phyloP scores from a whole-genome alignment of 345 rosid species.

The Eucalyptus regnans region DNA sequence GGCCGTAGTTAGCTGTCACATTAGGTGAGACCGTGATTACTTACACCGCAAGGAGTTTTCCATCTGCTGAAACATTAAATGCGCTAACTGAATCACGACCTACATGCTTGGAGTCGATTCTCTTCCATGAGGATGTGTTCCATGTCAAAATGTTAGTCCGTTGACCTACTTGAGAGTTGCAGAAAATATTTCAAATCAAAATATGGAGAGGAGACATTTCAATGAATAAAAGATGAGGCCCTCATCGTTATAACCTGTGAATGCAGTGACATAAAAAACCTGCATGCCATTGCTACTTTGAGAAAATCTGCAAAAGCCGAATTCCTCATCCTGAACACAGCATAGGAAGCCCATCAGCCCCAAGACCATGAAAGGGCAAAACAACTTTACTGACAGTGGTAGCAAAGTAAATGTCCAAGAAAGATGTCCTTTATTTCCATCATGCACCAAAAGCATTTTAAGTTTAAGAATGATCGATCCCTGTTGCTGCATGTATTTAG shows the following conservation, averaged over 20 bases:
- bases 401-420: not conserved
- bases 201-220: not conserved
- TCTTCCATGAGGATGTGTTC: conserved; percentile 60
- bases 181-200: not conserved
- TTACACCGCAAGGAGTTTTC: conserved; percentile 73
- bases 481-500: not conserved
- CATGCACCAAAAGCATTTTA: not conserved
- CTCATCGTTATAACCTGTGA: conserved; percentile 37
- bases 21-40: not conserved
- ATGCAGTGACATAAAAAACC: conserved; percentile 60
- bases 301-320: conserved; percentile 73
- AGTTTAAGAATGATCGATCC: not conserved
- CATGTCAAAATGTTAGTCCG: conserved; percentile 66
- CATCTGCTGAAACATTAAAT: conserved; percentile 74
- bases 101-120: conserved; percentile 42
- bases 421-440: not conserved
- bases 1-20: not conserved
- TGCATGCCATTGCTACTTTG: conserved; percentile 23
- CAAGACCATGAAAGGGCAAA: not conserved
- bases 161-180: conserved; percentile 18
- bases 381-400: not conserved
- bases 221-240: not conserved
- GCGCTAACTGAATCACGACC: conserved; percentile 44
- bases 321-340: conserved; percentile 54
- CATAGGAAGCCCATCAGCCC: not conserved